A percentile compares a stretch with the other conserved stretches of the same genome.
Conservation (phyloP, 2,329 filamentous ascomycete genomes). For the Monilinia fructigena region DNA sequence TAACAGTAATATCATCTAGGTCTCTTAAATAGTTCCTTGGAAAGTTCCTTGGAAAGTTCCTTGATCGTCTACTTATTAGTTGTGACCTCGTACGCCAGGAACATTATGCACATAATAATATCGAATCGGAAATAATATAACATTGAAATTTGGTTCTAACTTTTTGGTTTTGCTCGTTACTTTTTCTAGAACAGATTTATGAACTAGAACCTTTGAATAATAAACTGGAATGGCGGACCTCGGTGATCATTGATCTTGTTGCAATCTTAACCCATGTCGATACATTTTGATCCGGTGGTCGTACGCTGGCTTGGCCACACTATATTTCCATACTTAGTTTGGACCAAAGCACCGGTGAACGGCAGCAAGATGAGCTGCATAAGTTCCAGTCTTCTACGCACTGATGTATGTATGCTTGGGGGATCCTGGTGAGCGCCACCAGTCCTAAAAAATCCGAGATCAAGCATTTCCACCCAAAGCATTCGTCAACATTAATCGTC, state of each 20-base stretch:
- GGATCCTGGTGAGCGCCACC: conserved; percentile 28
- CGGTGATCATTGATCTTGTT: conserved; percentile 22
- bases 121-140: conserved; percentile 20
- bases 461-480: conserved; percentile 9
- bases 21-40: background rate
- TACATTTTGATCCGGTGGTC: conserved; percentile 21
- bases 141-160: background rate
- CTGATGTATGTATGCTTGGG: conserved; percentile 30
- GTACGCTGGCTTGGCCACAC: conserved; percentile 23
- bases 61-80: conserved; percentile 10
- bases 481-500: conserved; percentile 15
- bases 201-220: conserved; percentile 18
- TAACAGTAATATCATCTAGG: background rate
- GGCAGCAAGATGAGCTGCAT: conserved; percentile 41
- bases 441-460: conserved; percentile 13
- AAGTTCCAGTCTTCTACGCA: conserved; percentile 32
- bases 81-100: conserved; percentile 15
- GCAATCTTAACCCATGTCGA: conserved; percentile 20
- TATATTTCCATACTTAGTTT: conserved; percentile 24
- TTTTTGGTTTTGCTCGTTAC: background rate
- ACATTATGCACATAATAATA: conserved; percentile 18
- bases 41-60: conserved; percentile 12
- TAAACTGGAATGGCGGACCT: conserved; percentile 15
- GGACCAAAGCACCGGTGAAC: conserved; percentile 35
- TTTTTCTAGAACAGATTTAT: conserved; percentile 22